These are phyloP conservation scores for Phoma herbarum DNA, from an alignment of 2,329 filamentous ascomycete genomes.

Conservation along the genomic window DNA sequence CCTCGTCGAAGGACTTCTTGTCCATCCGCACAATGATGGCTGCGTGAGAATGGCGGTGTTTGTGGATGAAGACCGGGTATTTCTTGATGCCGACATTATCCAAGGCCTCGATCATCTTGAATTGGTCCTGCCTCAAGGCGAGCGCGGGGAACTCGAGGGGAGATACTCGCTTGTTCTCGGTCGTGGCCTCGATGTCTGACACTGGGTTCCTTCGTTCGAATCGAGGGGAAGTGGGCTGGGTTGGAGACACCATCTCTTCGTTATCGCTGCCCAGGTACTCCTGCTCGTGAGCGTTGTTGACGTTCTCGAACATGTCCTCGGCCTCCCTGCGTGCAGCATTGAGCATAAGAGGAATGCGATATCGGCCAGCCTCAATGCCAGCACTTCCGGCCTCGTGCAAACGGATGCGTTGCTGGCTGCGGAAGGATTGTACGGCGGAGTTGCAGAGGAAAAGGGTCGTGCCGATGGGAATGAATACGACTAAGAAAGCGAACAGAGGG, in stretches of 20 bases:
- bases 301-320: constrained; percentile 78
- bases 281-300: constrained; percentile 73
- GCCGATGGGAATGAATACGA: constrained; percentile 77
- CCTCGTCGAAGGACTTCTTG: constrained; percentile 75
- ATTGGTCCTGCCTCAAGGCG: constrained; percentile 81
- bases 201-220: constrained; percentile 24
- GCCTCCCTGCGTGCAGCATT: constrained; percentile 78
- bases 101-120: constrained; percentile 81
- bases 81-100: constrained; percentile 69
- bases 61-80: constrained; percentile 76
- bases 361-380: constrained; percentile 72
- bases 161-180: constrained; percentile 41
- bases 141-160: constrained; percentile 70
- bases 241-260: constrained; percentile 51
- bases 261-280: constrained; percentile 72
- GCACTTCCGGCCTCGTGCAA: constrained; percentile 77
- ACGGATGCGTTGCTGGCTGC: constrained; percentile 76
- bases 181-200: constrained; percentile 38
- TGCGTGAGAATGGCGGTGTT: constrained; percentile 80
- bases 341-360: constrained; percentile 74
- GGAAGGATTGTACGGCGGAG: constrained; percentile 77
- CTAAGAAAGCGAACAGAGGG: constrained; percentile 71
- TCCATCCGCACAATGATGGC: constrained; percentile 84
- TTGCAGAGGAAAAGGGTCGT: constrained; percentile 77
- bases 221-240: constrained; percentile 30